Evolutionary conservation across 768 basidiomycete genomes (phyloP).

Genomic region (Agrocybe praecox): DNA sequence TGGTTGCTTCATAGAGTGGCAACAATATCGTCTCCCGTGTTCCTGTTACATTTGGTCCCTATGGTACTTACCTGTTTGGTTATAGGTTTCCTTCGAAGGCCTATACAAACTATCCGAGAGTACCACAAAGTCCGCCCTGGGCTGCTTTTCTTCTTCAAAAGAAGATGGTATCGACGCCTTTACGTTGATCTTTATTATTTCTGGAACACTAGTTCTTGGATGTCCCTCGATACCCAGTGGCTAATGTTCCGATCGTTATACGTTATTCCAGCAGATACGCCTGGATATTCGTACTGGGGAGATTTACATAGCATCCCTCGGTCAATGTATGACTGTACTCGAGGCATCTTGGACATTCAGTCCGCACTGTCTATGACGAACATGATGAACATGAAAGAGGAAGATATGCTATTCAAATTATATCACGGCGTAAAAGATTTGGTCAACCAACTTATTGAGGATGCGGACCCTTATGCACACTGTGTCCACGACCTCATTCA

Average conservation of each 20-base stretch:
- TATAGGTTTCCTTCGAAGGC: background rate
- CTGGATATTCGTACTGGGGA: background rate
- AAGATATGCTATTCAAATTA: no score
- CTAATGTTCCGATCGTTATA: background rate
- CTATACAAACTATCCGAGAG: background rate
- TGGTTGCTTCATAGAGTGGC: background rate
- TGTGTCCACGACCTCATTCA: no score
- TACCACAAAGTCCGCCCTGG: background rate
- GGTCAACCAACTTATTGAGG: no score
- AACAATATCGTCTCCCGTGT: background rate
- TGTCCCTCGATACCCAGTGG: background rate
- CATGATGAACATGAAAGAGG: no score
- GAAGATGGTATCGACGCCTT: background rate
- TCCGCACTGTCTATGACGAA: background rate
- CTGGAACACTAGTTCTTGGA: background rate
- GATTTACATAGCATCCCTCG: background rate
- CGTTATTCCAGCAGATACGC: background rate
- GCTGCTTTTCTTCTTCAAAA: background rate
- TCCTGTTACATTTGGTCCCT: background rate
- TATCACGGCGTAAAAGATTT: no score
- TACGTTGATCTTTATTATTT: background rate
- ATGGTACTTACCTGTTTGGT: background rate
- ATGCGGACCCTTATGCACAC: no score
- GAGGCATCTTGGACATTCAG: background rate
- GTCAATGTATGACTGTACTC: background rate